phyloP scores from a whole-genome alignment of 2,329 filamentous ascomycete genomes.

The Colletotrichum incanum region DNA sequence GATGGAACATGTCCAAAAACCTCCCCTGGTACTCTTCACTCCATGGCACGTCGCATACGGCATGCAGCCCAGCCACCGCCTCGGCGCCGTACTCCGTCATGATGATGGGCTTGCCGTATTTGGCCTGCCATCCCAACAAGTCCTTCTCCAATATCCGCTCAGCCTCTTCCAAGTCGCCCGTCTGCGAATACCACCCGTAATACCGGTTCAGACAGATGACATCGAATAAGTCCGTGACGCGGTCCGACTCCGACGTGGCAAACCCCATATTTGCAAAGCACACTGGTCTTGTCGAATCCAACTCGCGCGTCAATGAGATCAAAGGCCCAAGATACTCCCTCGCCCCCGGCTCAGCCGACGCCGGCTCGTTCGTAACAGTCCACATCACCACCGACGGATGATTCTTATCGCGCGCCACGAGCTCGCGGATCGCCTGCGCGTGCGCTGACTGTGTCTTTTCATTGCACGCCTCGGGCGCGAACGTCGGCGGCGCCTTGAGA shows the following conservation, averaged over 20 bases:
- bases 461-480: conserved; percentile 44
- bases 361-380: conserved; percentile 48
- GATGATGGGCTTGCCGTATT: conserved; percentile 49
- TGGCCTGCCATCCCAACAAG: conserved; percentile 46
- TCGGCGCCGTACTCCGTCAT: conserved; percentile 52
- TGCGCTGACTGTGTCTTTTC: conserved; percentile 44
- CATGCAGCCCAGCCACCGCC: conserved; percentile 49
- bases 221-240: conserved; percentile 49
- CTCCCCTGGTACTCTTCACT: conserved; percentile 50
- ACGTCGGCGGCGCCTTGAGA: conserved; percentile 35
- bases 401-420: conserved; percentile 49
- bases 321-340: conserved; percentile 49
- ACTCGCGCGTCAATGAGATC: conserved; percentile 43
- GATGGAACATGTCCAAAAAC: conserved; percentile 49
- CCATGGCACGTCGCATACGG: conserved; percentile 47
- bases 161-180: conserved; percentile 46
- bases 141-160: conserved; percentile 47
- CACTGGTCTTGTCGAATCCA: conserved; percentile 48
- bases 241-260: conserved; percentile 41
- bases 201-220: conserved; percentile 50
- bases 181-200: conserved; percentile 49
- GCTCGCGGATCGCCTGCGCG: conserved; percentile 46
- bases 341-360: conserved; percentile 44
- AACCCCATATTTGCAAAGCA: conserved; percentile 47
- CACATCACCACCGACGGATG: conserved; percentile 49